Evolutionary conservation across 352 stramenopile genomes (phyloP), one percentile per base, ranked within the genome.

Genomic region (Phytopythium sindhum): DNA sequence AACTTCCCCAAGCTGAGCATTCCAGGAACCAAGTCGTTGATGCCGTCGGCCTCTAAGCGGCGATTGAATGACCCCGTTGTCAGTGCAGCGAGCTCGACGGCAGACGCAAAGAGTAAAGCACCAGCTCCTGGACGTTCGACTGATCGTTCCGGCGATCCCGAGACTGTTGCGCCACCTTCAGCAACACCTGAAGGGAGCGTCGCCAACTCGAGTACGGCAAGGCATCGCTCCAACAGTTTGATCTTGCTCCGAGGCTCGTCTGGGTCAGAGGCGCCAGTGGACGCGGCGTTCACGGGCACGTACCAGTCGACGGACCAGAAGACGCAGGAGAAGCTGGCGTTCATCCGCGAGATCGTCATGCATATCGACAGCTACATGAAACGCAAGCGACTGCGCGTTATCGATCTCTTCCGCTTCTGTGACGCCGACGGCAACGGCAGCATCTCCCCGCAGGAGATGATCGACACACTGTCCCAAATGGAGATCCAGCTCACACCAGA

Each of bases 351-450:
- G 35, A 80, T 95, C 35, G 85, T 93, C 19, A 72, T 84, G 52
- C 86, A 84, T 19, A 95, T 95, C 56, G 86, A 93, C 60, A 76
- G 69, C 39, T 91, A 93, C 75, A 89, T 95, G 74, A 90, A 89
- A 65, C 83, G 85, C 50, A 95, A 93, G 67, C 86, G 80, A 12
- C 67, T 95, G 26, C 85, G 84, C 11, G 84, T 93, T 33, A 92
- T 93, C 68, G 87, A 93, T 52, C 72, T 95, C 24, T 93, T 93
- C 63, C 84, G 83, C n/a, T 93, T 90, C 57, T 95, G 84, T 28
- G 86, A 95, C 53, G 77, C 83, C 2, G 85, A 95, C 50, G 77
- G 81, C 47, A 92, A 90, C 42, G 82, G 80, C 10, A 90, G 79
- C 47, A 94, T 94, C 59, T 92, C 84, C 29, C 75, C 80, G 2